A percentile compares a stretch with the other conserved stretches of the same genome.
phyloP scores from a whole-genome alignment of 106 monocot species.

The Acorus gramineus region DNA sequence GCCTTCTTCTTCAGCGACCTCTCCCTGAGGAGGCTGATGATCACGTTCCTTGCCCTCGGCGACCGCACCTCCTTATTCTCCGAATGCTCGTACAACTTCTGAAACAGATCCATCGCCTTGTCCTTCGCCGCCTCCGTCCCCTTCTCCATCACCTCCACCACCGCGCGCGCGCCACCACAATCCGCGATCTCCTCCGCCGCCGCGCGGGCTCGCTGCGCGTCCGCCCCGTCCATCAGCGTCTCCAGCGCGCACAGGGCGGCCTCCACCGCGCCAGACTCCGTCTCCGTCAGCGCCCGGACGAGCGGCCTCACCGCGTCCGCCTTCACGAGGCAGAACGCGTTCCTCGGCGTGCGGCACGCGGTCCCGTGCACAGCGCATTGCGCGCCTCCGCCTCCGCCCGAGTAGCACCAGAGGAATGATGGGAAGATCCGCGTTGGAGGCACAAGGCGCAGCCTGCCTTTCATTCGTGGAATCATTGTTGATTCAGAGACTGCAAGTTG shows the following conservation, averaged over 20 bases:
- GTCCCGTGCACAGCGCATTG: constrained; percentile 8
- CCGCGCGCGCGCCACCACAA: too few relatives aligned
- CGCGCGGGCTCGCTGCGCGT: too few relatives aligned
- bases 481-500: neutral
- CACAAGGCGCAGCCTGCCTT: neutral
- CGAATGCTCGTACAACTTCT: neutral
- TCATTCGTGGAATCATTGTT: neutral
- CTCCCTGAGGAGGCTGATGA: neutral
- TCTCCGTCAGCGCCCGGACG: neutral
- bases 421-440: neutral
- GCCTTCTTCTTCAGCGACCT: neutral
- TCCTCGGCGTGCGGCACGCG: neutral
- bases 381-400: neutral
- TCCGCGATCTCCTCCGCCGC: too few relatives aligned
- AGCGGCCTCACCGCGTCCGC: constrained; percentile 8
- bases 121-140: too few relatives aligned
- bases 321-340: constrained; percentile 8
- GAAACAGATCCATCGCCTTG: too few relatives aligned
- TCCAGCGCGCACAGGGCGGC: constrained; percentile 7
- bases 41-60: neutral
- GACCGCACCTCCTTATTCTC: neutral
- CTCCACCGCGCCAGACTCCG: neutral
- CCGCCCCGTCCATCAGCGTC: neutral
- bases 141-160: too few relatives aligned
- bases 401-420: neutral